phyloP scores from a whole-genome alignment of 129 eudicot genomes.

The Chrysanthemum seticuspe region DNA sequence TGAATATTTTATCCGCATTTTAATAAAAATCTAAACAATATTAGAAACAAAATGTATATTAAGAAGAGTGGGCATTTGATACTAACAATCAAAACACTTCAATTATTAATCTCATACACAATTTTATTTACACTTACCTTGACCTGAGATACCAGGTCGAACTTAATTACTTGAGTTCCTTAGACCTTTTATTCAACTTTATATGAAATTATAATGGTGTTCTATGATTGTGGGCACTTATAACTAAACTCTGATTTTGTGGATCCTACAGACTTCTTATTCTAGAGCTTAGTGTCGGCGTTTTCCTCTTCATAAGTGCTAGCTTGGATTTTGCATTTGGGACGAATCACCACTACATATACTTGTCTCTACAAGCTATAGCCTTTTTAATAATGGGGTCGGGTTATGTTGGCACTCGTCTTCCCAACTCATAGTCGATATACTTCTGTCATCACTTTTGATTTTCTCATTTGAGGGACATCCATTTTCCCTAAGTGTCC shows the following conservation, averaged over 20 bases:
- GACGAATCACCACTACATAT: slow-evolving; percentile 6
- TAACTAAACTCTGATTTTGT: not conserved
- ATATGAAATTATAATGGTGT: not conserved
- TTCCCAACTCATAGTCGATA: slow-evolving; percentile 4
- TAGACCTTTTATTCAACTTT: not conserved
- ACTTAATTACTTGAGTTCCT: not conserved
- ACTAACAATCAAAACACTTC: too few species aligned
- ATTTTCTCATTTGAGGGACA: not conserved
- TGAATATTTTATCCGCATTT: too few species aligned
- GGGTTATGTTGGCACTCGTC: slow-evolving; percentile 8
- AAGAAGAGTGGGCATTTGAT: too few species aligned
- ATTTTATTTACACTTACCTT: too few species aligned
- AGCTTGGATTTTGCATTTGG: slow-evolving; percentile 9
- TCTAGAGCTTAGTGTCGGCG: slow-evolving; percentile 8
- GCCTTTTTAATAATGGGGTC: slow-evolving; percentile 22
- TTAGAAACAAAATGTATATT: too few species aligned
- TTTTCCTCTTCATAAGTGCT: slow-evolving; percentile 7
- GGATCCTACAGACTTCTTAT: not conserved
- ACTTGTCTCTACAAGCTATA: slow-evolving; percentile 8
- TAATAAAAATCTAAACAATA: too few species aligned
- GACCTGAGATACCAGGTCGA: too few species aligned
- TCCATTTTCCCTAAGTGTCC: not conserved
- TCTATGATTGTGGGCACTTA: too few species aligned
- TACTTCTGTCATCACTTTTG: not conserved
- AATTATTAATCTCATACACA: too few species aligned